Evolutionary conservation across 2,329 filamentous ascomycete genomes (phyloP).

Genomic region (Verticillium albo-atrum): DNA sequence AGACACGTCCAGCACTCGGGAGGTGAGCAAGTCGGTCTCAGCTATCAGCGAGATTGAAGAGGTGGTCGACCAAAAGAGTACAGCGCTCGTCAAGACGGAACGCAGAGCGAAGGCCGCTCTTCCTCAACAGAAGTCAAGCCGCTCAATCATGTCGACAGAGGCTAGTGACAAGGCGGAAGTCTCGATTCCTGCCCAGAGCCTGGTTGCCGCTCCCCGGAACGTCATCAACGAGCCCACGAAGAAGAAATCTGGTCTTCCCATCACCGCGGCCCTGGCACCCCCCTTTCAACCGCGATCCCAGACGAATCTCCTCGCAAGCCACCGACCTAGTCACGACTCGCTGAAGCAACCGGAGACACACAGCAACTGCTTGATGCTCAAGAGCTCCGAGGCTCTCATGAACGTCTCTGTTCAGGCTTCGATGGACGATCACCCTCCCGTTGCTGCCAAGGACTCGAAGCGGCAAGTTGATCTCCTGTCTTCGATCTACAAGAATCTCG

Average conservation of each 20-base stretch:
- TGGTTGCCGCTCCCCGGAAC: not conserved
- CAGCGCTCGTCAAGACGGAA: not conserved
- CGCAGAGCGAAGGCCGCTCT: not conserved
- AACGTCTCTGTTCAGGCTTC: not conserved
- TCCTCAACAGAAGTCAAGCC: not conserved
- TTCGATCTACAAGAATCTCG: not conserved
- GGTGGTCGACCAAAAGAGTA: not conserved
- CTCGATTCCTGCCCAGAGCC: not conserved
- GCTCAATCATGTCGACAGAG: not conserved
- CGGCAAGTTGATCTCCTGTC: not conserved
- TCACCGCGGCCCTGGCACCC: slow-evolving; percentile 42
- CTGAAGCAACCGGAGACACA: not conserved
- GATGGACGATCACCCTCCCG: not conserved
- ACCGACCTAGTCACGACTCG: not conserved
- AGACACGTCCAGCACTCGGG: not conserved
- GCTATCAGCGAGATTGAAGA: not conserved
- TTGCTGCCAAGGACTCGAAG: not conserved
- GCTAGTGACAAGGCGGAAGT: not conserved
- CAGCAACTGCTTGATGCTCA: not conserved
- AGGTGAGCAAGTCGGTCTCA: not conserved
- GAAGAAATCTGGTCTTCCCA: slow-evolving; percentile 34
- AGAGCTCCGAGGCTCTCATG: not conserved
- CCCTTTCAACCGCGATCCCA: slow-evolving; percentile 39
- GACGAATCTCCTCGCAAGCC: not conserved
- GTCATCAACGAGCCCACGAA: slow-evolving; percentile 18